A percentile compares a stretch with the other conserved stretches of the same genome.
phyloP scores from a whole-genome alignment of 768 basidiomycete species.

The Brasilioporus rufonigricans region DNA sequence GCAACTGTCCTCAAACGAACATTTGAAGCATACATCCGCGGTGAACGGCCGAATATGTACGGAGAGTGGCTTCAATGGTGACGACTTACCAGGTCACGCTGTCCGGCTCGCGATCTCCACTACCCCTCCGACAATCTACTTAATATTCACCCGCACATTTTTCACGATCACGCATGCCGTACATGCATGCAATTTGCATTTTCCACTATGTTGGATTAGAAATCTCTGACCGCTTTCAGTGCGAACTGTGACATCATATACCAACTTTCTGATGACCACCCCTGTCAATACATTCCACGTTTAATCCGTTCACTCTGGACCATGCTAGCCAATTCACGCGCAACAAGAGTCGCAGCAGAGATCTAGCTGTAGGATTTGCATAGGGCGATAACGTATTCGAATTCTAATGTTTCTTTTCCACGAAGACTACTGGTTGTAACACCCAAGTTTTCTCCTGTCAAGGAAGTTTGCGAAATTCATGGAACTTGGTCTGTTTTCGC shows the following conservation, averaged over 20 bases:
- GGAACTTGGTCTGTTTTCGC: conserved; percentile 36
- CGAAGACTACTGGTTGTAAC: neutral
- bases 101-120: conserved; percentile 8
- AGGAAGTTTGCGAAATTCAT: conserved; percentile 1
- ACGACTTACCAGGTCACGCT: conserved; percentile 11
- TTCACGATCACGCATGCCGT: conserved; percentile 27
- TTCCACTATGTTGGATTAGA: conserved; percentile 32
- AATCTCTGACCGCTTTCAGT: conserved; percentile 21
- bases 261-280: conserved; percentile 27
- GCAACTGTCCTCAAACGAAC: conserved; percentile 92
- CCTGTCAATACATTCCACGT: conserved; percentile 23
- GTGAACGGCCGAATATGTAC: conserved; percentile 93
- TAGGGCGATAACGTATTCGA: conserved; percentile 25
- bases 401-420: conserved; percentile 23
- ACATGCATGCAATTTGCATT: conserved; percentile 27
- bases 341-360: conserved; percentile 2
- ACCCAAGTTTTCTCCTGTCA: neutral
- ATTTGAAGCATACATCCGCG: conserved; percentile 89
- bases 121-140: conserved; percentile 28
- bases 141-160: conserved; percentile 27
- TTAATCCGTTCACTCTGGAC: conserved; percentile 19
- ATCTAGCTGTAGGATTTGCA: conserved; percentile 17
- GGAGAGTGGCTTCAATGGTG: conserved; percentile 73
- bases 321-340: conserved; percentile 16
- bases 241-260: conserved; percentile 30